These are phyloP conservation scores for Apostasia shenzhenica DNA, from an alignment of 106 monocot genomes.

Conservation along the genomic window DNA sequence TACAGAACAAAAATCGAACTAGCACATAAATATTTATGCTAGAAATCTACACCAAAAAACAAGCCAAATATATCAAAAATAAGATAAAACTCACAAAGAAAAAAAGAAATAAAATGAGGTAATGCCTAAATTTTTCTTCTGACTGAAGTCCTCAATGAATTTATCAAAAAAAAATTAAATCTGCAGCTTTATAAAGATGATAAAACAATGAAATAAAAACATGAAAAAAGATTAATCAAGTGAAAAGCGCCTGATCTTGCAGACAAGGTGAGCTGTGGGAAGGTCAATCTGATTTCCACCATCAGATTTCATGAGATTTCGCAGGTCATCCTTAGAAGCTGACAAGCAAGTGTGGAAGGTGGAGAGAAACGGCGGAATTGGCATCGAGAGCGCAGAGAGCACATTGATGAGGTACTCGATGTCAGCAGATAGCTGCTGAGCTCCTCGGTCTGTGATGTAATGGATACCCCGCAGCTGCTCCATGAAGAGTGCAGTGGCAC, in stretches of 20 bases:
- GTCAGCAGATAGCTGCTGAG: conserved; percentile 81
- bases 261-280: conserved; percentile 82
- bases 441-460: conserved; percentile 77
- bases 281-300: conserved; percentile 56
- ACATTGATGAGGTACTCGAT: conserved; percentile 93
- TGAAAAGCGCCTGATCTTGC: conserved; percentile 78
- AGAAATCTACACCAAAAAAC: no score
- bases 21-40: no score
- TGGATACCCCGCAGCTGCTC: conserved; percentile 94
- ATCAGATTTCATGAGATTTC: conserved; percentile 55
- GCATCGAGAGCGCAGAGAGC: conserved; percentile 91
- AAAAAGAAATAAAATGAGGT: no score
- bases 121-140: no score
- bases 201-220: no score
- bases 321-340: conserved; percentile 60
- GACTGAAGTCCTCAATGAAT: no score
- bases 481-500: conserved; percentile 87
- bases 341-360: conserved; percentile 73
- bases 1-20: no score
- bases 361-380: conserved; percentile 72
- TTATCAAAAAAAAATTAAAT: no score
- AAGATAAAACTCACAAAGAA: no score
- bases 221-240: conserved; percentile 38
- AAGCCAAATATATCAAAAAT: no score
- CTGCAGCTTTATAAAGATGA: no score